A percentile compares a stretch with the other conserved stretches of the same genome.
Evolutionary conservation across 768 basidiomycete genomes (phyloP).

Genomic region (Suillus occidentalis): DNA sequence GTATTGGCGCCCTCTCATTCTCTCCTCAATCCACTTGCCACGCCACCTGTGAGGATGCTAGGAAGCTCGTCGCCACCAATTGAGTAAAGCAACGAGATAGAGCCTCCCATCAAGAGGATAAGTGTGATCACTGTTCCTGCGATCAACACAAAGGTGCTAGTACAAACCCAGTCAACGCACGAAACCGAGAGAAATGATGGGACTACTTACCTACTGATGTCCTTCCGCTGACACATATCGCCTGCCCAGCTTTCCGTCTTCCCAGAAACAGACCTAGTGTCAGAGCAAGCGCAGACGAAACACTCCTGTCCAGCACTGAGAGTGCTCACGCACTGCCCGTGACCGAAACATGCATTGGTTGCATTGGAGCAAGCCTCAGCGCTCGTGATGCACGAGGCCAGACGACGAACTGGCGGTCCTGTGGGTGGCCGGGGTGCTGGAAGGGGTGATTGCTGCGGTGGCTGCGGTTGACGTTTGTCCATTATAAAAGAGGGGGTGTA

Average conservation of each 20-base stretch:
- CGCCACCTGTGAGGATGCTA: slow-evolving; percentile 68
- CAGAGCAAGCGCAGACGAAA: slow-evolving; percentile 46
- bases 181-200: background rate
- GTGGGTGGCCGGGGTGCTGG: slow-evolving; percentile 39
- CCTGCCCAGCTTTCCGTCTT: slow-evolving; percentile 73
- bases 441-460: slow-evolving; percentile 49
- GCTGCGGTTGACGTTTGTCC: slow-evolving; percentile 39
- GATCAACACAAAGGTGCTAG: slow-evolving; percentile 73
- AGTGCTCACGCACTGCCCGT: slow-evolving; percentile 63
- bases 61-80: slow-evolving; percentile 67
- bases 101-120: slow-evolving; percentile 64
- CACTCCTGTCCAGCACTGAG: slow-evolving; percentile 58
- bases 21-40: slow-evolving; percentile 48
- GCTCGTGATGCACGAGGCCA: slow-evolving; percentile 63
- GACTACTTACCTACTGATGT: slow-evolving; percentile 73
- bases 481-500: slow-evolving; percentile 34
- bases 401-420: slow-evolving; percentile 54
- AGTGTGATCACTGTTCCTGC: slow-evolving; percentile 66
- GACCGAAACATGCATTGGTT: slow-evolving; percentile 68
- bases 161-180: slow-evolving; percentile 5
- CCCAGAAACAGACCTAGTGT: slow-evolving; percentile 52
- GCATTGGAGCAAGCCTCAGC: slow-evolving; percentile 55
- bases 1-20: slow-evolving; percentile 36
- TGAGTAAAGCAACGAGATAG: slow-evolving; percentile 62
- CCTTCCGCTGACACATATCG: slow-evolving; percentile 71